Base-by-base conservation (phyloP, 176 grass and related monocot species). In the Oryza officinalis region DNA sequence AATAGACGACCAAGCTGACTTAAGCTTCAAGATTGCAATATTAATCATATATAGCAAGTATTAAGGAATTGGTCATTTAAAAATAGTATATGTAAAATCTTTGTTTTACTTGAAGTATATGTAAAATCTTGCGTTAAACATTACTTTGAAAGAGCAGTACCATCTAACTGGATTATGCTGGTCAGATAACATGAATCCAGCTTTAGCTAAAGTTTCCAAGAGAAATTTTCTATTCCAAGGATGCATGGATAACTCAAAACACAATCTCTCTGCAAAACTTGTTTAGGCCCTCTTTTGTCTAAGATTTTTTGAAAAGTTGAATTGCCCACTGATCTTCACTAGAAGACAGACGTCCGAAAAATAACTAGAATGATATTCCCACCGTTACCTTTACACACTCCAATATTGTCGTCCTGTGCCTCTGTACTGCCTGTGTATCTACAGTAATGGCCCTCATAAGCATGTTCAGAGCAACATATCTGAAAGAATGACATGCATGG, bases 401-500 rank as follows among this genome's bases (percentile, higher is more conserved):
- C 73, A 98, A 73, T 81, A 98, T 95, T 63, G 95, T 98, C 71
- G 89, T 40, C 59, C 95, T 93, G 87, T 98, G 95, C 86, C 95
- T 98, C 90, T 98, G 95, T 28, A 98, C 95, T 43, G 95, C 95
- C 85, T 93, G 92, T 68, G 87, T 81, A 87, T 98, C 95, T 79
- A 98, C 89, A 84, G 89, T 49, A 88, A 98, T 91, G 47, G 91
- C 92, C 85, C 88, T 98, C 86, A 88, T 91, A 75, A 98, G 92
- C 88, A 98, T 98, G 84, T 98, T 95, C 32, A 98, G 79, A 72
- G 95, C 95, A 83, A 98, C 95, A 88, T 98, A 98, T 92, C 95
- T 98, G 88, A 73, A 86, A 86, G 41, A 86, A 30, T 52, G 27
- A 76, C 4, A 74, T 63, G 18, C 13, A 71, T 28, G 25, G 52